Conservation (phyloP, 2,329 filamentous ascomycete species). For the Phialophora tarda region DNA sequence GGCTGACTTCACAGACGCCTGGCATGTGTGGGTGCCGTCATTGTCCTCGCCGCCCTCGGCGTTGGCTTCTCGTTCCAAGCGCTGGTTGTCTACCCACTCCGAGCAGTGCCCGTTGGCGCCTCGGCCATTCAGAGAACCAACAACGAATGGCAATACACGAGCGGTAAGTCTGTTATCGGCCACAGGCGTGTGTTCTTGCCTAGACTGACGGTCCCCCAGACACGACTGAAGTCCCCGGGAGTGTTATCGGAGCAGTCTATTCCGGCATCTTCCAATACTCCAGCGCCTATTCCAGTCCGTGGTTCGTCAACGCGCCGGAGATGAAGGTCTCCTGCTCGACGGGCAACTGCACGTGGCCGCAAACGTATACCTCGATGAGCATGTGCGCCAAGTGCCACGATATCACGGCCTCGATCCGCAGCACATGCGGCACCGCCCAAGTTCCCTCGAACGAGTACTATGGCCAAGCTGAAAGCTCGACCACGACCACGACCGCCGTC, state of each 20-base stretch:
- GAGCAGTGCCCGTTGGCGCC: slow-evolving; percentile 2
- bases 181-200: not conserved
- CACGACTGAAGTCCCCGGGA: slow-evolving; percentile 5
- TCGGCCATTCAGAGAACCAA: slow-evolving; percentile 8
- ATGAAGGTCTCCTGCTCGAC: slow-evolving; percentile 20
- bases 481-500: not conserved
- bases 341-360: slow-evolving; percentile 24
- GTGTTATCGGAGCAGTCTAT: slow-evolving; percentile 14
- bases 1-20: slow-evolving; percentile 11
- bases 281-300: not conserved
- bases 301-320: not conserved
- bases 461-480: not conserved
- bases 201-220: not conserved
- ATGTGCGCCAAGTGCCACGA: slow-evolving; percentile 21
- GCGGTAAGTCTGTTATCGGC: not conserved
- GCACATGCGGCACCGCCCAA: slow-evolving; percentile 8
- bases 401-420: slow-evolving; percentile 5
- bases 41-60: slow-evolving; percentile 21
- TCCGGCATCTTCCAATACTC: slow-evolving; percentile 18
- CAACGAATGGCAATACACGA: not conserved
- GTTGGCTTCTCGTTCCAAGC: slow-evolving; percentile 21
- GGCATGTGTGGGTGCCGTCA: slow-evolving; percentile 20
- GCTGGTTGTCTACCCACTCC: slow-evolving; percentile 17
- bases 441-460: not conserved
- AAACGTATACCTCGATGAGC: slow-evolving; percentile 19